phyloP scores from a whole-genome alignment of 176 grass and related monocot genomes.

The Carex scoparia region DNA sequence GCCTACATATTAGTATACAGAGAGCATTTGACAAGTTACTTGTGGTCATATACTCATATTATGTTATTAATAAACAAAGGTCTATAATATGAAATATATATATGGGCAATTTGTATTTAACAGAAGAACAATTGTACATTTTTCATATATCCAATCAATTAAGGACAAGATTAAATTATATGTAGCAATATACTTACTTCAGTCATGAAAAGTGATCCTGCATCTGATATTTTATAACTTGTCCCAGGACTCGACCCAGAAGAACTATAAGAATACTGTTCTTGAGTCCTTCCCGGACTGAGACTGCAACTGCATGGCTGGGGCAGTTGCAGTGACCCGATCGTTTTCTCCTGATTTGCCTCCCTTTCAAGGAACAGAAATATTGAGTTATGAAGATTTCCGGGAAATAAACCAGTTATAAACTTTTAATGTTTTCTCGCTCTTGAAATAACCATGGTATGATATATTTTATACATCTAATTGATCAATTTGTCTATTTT shows the following conservation, averaged over 20 bases:
- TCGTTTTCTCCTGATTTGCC: not conserved
- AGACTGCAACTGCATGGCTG: not conserved
- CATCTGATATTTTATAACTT: conserved; percentile 1
- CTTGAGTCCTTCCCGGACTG: not conserved
- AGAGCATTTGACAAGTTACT: not conserved
- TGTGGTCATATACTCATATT: not conserved
- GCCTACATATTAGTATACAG: not conserved
- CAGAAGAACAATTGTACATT: not conserved
- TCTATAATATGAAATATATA: not conserved
- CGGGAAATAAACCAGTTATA: not conserved
- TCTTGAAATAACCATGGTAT: not conserved
- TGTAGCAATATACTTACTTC: not conserved
- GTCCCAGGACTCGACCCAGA: not conserved
- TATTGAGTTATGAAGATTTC: not conserved
- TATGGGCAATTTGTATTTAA: not conserved
- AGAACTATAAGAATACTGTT: not conserved
- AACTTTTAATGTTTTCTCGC: not conserved
- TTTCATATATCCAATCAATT: not conserved
- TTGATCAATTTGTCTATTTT: not conserved
- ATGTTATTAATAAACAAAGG: not conserved
- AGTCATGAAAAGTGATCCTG: not conserved
- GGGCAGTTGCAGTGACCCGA: not conserved
- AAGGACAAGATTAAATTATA: not conserved
- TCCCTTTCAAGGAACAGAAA: not conserved
- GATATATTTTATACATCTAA: not conserved